Base-by-base conservation (phyloP, 1,284 basidiomycete genomes). In the Microbotryum violaceum region DNA sequence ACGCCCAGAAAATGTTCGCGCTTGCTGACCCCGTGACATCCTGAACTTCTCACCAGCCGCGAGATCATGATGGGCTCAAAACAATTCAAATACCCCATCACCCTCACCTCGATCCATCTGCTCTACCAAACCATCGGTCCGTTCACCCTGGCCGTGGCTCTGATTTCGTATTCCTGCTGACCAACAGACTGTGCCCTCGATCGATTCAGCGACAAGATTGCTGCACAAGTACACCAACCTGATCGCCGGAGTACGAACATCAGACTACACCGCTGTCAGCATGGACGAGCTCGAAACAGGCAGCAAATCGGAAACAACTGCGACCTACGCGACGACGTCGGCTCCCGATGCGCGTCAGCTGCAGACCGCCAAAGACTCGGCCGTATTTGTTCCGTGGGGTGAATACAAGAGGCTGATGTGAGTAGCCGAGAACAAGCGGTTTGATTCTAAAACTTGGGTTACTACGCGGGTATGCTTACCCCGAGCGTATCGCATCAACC, bases 71-170 rank as follows among this genome's bases (percentile, higher is more conserved):
- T 65, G 42, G 58, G 45, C 4, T 52, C 54, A 16, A 37, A 37
- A 20, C 33, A 56, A 7, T 71, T 71, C 56, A 21, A 60, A n/a
- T 63, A 64, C 56, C 70, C 70, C 3, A 53, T 71, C 55, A 61
- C 66, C 10, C 64, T 70, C 25, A 71, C 61, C 4, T 58, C 57
- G 20, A 48, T 67, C 8, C 63, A 65, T 27, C 57, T 67, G 21
- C n/a, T 57, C 14, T 65, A 59, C 48, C 63, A 67, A 49, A 64
- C 65, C 3, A 16, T 62, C 56, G 58, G 57, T 60, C 7, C 29
- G 59, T 37, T 18, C 20, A 3, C 3, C 12, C 6, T 2, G 21
- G 7, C 23, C 1, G 33, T 23, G 27, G 46, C 45, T 14, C 20
- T 18, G 33, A 7, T 23, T 48, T 45, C 49, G 4, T 3, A n/a